phyloP scores from a whole-genome alignment of 2,329 filamentous ascomycete genomes.

The Alternaria viburni region DNA sequence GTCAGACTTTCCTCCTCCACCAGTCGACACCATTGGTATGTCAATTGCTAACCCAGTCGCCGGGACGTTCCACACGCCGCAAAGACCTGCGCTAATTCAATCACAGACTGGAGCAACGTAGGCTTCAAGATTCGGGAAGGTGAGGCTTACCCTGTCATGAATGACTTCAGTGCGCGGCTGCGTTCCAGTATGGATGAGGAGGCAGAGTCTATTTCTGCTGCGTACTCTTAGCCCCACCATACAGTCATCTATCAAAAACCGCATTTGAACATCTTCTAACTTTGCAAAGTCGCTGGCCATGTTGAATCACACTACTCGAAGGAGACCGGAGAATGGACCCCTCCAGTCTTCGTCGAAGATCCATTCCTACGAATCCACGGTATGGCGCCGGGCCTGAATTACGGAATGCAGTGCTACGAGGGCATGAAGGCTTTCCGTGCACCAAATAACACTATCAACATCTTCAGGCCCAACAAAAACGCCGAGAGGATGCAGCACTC shows the following conservation, averaged over 20 bases:
- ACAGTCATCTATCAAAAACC: not conserved
- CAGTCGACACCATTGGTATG: slow-evolving; percentile 75
- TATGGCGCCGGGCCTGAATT: slow-evolving; percentile 95
- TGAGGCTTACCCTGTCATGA: slow-evolving; percentile 46
- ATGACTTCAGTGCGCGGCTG: not conserved
- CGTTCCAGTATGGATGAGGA: not conserved
- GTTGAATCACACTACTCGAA: slow-evolving; percentile 84
- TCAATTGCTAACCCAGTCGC: slow-evolving; percentile 5
- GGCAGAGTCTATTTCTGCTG: not conserved
- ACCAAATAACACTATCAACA: slow-evolving; percentile 73
- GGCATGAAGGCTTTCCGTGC: slow-evolving; percentile 95
- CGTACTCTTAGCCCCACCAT: not conserved
- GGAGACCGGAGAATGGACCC: slow-evolving; percentile 76
- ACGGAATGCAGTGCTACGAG: slow-evolving; percentile 95
- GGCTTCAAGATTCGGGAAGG: slow-evolving; percentile 93
- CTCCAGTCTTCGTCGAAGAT: slow-evolving; percentile 78
- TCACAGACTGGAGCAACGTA: slow-evolving; percentile 83
- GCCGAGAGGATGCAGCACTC: slow-evolving; percentile 84
- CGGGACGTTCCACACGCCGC: not conserved
- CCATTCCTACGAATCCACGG: slow-evolving; percentile 90
- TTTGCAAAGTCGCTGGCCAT: slow-evolving; percentile 80
- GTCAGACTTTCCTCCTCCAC: slow-evolving; percentile 68
- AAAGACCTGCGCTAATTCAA: slow-evolving; percentile 12
- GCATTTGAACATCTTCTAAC: slow-evolving; percentile 8
- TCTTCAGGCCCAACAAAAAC: slow-evolving; percentile 89